Evolutionary conservation across 2,329 filamentous ascomycete genomes (phyloP).

Genomic region (Aaosphaeria arxii): DNA sequence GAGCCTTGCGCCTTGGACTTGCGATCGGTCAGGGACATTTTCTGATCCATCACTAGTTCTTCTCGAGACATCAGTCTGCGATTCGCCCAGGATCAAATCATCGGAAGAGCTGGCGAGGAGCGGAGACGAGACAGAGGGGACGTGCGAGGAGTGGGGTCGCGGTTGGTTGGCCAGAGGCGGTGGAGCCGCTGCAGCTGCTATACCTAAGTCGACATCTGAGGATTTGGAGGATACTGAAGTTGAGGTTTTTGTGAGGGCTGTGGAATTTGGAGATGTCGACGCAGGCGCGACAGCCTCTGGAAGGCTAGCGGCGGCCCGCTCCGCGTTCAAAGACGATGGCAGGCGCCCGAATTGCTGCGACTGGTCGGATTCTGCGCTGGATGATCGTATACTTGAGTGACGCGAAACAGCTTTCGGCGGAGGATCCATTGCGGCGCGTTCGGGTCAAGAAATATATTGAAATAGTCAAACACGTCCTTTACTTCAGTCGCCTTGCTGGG

Average conservation of each 20-base stretch:
- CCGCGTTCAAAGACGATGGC: slow-evolving; percentile 14
- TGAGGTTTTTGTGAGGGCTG: background rate
- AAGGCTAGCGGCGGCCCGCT: slow-evolving; percentile 17
- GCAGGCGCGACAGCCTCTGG: background rate
- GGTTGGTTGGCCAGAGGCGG: background rate
- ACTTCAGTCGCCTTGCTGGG: no score
- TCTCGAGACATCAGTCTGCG: background rate
- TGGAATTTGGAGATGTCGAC: background rate
- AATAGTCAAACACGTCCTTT: no score
- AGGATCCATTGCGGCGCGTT: slow-evolving; percentile 15
- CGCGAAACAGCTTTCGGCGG: slow-evolving; percentile 15
- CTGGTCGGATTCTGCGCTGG: slow-evolving; percentile 6
- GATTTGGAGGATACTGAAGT: background rate
- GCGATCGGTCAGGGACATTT: background rate
- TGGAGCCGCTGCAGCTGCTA: background rate
- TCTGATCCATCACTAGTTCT: background rate
- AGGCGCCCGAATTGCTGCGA: slow-evolving; percentile 22
- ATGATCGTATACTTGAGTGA: slow-evolving; percentile 10
- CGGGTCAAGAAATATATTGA: no score
- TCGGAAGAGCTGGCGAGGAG: slow-evolving; percentile 2
- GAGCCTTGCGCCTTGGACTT: background rate
- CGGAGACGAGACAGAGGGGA: slow-evolving; percentile 5
- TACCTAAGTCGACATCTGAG: no score
- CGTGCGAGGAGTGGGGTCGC: slow-evolving; percentile 1
- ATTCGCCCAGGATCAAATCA: slow-evolving; percentile 2